A percentile compares a stretch with the other conserved stretches of the same genome.
Evolutionary conservation across 106 monocot species (phyloP).

Genomic region (Dendrobium chrysotoxum): DNA sequence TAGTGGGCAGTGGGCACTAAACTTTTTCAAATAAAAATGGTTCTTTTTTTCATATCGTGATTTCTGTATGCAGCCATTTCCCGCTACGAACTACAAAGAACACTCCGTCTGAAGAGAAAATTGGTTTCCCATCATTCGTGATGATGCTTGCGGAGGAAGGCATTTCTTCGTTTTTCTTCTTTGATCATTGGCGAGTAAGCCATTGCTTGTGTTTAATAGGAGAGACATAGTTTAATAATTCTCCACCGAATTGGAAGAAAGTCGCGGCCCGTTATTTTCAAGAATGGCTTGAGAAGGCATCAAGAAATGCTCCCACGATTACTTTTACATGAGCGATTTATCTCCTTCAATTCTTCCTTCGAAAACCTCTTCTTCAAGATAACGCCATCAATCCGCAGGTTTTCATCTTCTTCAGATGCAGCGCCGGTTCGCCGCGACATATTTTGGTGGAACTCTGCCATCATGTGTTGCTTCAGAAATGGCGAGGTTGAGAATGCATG

Average conservation of each 20-base stretch:
- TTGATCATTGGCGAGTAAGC: not conserved
- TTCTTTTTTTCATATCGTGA: too few species aligned
- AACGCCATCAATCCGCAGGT: not conserved
- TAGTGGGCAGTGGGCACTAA: too few species aligned
- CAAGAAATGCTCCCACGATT: not conserved
- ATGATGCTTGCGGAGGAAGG: too few species aligned
- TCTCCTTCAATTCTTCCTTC: not conserved
- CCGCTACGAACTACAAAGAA: too few species aligned
- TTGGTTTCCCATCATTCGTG: too few species aligned
- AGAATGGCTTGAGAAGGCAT: not conserved
- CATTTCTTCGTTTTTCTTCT: not conserved
- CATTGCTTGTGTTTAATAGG: not conserved
- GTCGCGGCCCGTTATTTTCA: not conserved
- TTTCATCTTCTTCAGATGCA: not conserved
- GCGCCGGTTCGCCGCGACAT: constrained; percentile 19
- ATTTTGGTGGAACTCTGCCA: constrained; percentile 53
- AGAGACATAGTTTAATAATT: not conserved
- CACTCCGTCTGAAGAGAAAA: too few species aligned
- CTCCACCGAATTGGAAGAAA: not conserved
- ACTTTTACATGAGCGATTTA: not conserved
- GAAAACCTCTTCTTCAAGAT: not conserved
- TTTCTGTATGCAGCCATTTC: too few species aligned
- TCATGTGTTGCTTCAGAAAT: constrained; percentile 29
- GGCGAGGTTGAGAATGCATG: constrained; percentile 35
- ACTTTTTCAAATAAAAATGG: too few species aligned